Evolutionary conservation across 768 basidiomycete species (phyloP).

Genomic region (Porpolomopsis calyptriformis): DNA sequence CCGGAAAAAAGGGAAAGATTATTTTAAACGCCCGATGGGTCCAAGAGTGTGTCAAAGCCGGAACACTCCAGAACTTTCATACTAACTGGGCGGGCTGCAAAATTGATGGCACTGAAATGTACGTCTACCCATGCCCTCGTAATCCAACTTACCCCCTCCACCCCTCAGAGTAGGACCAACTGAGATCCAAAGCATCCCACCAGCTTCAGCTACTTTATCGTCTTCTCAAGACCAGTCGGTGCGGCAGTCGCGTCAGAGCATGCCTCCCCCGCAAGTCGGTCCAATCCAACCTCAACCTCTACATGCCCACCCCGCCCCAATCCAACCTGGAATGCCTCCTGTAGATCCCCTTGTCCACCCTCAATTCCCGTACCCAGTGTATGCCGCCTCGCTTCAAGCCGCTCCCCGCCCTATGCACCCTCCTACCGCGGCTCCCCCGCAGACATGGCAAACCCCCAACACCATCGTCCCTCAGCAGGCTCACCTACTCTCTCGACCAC

Average conservation of each 20-base stretch:
- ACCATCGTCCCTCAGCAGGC: conserved; percentile 59
- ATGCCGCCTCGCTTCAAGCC: conserved; percentile 23
- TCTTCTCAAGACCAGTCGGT: conserved; percentile 10
- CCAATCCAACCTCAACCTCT: conserved; percentile 20
- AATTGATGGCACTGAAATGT: conserved; percentile 68
- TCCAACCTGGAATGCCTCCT: conserved; percentile 17
- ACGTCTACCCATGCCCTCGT: conserved; percentile 15
- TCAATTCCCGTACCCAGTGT: conserved; percentile 33
- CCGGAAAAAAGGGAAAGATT: conserved; percentile 68
- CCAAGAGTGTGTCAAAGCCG: conserved; percentile 60
- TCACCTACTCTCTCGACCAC: conserved; percentile 40
- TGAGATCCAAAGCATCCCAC: neutral
- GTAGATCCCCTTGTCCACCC: conserved; percentile 24
- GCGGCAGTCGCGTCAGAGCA: neutral
- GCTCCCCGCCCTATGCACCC: conserved; percentile 35
- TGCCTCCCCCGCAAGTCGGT: neutral
- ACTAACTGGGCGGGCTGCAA: conserved; percentile 76
- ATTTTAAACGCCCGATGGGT: conserved; percentile 70
- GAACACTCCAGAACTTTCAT: conserved; percentile 62
- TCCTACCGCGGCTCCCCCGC: conserved; percentile 40
- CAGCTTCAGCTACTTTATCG: conserved; percentile 4
- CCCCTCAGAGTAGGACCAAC: conserved; percentile 7
- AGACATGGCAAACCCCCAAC: conserved; percentile 53
- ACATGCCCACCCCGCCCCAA: conserved; percentile 12
- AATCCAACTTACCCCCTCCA: neutral